Evolutionary conservation across 1,284 basidiomycete species (phyloP), one percentile per base, ranked within the genome.

Genomic region (Fistulina hepatica): DNA sequence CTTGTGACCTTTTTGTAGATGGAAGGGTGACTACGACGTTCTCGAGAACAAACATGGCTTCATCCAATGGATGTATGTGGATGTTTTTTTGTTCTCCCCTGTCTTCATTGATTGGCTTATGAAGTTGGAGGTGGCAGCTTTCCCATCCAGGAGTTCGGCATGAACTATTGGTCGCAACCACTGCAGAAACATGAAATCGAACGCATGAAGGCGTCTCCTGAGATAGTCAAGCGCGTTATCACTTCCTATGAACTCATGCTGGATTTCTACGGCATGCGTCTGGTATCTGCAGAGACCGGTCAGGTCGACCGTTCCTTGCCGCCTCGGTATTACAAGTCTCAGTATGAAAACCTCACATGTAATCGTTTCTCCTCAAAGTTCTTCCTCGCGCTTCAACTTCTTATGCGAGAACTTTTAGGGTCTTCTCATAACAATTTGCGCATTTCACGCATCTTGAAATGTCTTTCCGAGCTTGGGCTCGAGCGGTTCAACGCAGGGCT

Each of bases 361-460:
- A 52, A 66, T 77, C 74, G 22, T 11, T 16, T 16, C 21, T 32
- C 39, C 36, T 26, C n/a, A n/a, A n/a, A n/a, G n/a, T n/a, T n/a
- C n/a, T n/a, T n/a, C n/a, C n/a, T n/a, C n/a, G n/a, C n/a, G n/a
- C 11, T n/a, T 10, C 37, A 31, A 15, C 23, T 26, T 20, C 39
- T 34, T 39, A 11, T 41, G 31, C 36, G 37, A 43, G 39, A 44
- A 47, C 44, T 50, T 33, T 10, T 48, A 81, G 78, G 64, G 32
- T 70, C 71, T 21, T 57, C 71, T 5, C 81, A 86, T 57, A 86
- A 86, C 57, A 71, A 84, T 56, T 70, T 85, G 41, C 76, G 82
- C 24, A 75, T 85, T 44, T 78, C 81, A 33, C 76, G 82, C 15
- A 81, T 86, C 44, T 59, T 86, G 49, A 84, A 86, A 55, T 79